Evolutionary conservation across 2,329 filamentous ascomycete species (phyloP).

Genomic region (Aureobasidium mangrovei): DNA sequence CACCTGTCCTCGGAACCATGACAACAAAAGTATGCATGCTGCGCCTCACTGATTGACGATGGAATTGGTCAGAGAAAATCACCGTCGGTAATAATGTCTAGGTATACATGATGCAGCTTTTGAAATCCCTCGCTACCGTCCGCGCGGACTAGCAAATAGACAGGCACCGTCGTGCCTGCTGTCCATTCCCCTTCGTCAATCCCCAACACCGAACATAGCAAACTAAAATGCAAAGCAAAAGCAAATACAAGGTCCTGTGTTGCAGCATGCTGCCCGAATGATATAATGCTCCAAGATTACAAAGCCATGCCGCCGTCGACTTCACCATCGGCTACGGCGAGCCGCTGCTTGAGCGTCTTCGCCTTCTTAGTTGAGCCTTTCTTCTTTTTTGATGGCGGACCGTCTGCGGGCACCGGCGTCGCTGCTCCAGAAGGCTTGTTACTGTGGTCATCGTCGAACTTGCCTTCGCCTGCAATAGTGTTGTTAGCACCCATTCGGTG

Average conservation of each 20-base stretch:
- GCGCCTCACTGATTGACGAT: slow-evolving; percentile 1
- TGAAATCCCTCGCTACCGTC: background rate
- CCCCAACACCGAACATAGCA: background rate
- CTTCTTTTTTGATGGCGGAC: slow-evolving; percentile 46
- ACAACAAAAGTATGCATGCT: background rate
- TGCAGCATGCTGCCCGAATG: background rate
- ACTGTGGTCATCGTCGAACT: slow-evolving; percentile 84
- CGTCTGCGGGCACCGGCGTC: slow-evolving; percentile 58
- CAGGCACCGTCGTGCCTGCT: background rate
- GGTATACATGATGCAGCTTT: slow-evolving; percentile 2
- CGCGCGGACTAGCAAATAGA: background rate
- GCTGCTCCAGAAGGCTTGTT: slow-evolving; percentile 78
- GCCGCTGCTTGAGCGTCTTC: slow-evolving; percentile 42
- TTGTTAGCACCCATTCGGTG: slow-evolving; percentile 27
- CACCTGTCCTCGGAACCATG: too few species aligned
- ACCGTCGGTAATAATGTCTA: background rate
- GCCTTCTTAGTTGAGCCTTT: slow-evolving; percentile 45
- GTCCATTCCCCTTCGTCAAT: background rate
- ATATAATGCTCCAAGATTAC: background rate
- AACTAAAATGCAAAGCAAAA: background rate
- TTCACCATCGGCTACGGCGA: slow-evolving; percentile 40
- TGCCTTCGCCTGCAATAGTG: slow-evolving; percentile 65
- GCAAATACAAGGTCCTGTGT: background rate
- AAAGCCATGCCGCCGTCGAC: slow-evolving; percentile 16
- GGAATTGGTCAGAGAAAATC: too few species aligned